Conservation (phyloP, 2,329 filamentous ascomycete species). For the Juglanconis oblonga region DNA sequence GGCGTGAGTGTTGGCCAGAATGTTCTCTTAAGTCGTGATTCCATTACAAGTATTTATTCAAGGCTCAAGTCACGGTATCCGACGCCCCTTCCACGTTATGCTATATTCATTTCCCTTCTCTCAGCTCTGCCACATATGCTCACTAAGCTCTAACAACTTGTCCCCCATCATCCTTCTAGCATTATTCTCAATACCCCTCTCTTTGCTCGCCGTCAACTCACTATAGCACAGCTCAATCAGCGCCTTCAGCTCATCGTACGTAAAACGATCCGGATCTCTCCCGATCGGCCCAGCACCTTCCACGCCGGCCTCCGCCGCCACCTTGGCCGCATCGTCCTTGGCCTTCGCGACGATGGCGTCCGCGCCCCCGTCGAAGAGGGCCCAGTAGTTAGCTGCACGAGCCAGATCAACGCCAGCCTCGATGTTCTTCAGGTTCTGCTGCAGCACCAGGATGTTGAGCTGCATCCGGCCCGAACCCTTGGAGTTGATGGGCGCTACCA, state of each 20-base stretch:
- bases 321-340: conserved; percentile 41
- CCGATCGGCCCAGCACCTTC: conserved; percentile 21
- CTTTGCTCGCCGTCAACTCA: conserved; percentile 62
- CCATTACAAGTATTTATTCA: not conserved
- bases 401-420: conserved; percentile 66
- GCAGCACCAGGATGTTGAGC: conserved; percentile 89
- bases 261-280: conserved; percentile 46
- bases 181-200: conserved; percentile 64
- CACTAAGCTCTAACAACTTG: conserved; percentile 66
- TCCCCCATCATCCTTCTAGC: conserved; percentile 70
- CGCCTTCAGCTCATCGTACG: conserved; percentile 64
- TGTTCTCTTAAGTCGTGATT: not conserved
- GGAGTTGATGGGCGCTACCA: conserved; percentile 78
- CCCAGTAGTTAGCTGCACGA: conserved; percentile 65
- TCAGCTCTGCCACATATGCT: conserved; percentile 66
- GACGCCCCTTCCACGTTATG: not conserved
- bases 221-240: conserved; percentile 67
- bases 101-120: not conserved
- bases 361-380: conserved; percentile 62
- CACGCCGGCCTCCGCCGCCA: conserved; percentile 32
- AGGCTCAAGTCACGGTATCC: not conserved
- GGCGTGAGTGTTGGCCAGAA: not conserved
- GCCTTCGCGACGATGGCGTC: conserved; percentile 64
- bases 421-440: conserved; percentile 95
- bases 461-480: conserved; percentile 84